A percentile compares a stretch with the other conserved stretches of the same genome.
Conservation (phyloP, 148 eudicot genomes). For the Cornus kousa region DNA sequence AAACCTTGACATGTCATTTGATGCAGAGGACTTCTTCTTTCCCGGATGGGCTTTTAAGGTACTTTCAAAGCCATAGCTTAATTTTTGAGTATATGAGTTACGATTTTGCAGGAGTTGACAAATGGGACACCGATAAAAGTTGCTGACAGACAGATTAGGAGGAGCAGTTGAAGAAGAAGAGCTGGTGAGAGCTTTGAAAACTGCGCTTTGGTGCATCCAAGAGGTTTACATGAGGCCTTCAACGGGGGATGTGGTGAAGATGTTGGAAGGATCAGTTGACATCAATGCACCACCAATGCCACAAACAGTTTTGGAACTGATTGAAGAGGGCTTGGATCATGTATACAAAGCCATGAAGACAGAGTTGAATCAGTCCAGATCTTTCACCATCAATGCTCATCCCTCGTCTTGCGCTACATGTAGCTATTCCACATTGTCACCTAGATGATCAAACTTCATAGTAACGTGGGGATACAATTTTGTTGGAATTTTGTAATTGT, state of each 20-base stretch:
- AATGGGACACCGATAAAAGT: slow-evolving; percentile 56
- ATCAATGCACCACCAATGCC: slow-evolving; percentile 84
- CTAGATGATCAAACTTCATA: slow-evolving; percentile 39
- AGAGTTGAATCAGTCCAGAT: slow-evolving; percentile 63
- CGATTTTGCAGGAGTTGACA: slow-evolving; percentile 48
- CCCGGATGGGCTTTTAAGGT: slow-evolving; percentile 98
- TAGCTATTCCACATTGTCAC: slow-evolving; percentile 89
- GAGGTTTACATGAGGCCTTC: slow-evolving; percentile 76
- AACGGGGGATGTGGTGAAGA: slow-evolving; percentile 94
- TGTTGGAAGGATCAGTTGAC: slow-evolving; percentile 78
- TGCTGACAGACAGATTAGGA: slow-evolving; percentile 67
- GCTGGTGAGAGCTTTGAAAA: slow-evolving; percentile 56
- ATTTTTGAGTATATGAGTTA: too few relatives aligned
- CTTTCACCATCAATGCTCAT: slow-evolving; percentile 57
- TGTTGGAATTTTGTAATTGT: too few relatives aligned
- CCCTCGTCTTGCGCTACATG: slow-evolving; percentile 81
- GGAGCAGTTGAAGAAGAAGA: slow-evolving; percentile 67
- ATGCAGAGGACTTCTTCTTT: too few relatives aligned
- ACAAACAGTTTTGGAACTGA: slow-evolving; percentile 73
- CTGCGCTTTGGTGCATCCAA: slow-evolving; percentile 92
- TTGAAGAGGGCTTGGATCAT: slow-evolving; percentile 89
- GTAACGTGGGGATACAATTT: neutral
- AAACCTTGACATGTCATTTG: slow-evolving; percentile 89
- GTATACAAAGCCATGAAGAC: slow-evolving; percentile 90
- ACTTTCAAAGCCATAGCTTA: neutral